Percentiles rank a stretch among this genome's conserved stretches.
These are phyloP conservation scores for Fusarium sp. DNA, from an alignment of 2,329 filamentous ascomycete species.

Conservation along the genomic window DNA sequence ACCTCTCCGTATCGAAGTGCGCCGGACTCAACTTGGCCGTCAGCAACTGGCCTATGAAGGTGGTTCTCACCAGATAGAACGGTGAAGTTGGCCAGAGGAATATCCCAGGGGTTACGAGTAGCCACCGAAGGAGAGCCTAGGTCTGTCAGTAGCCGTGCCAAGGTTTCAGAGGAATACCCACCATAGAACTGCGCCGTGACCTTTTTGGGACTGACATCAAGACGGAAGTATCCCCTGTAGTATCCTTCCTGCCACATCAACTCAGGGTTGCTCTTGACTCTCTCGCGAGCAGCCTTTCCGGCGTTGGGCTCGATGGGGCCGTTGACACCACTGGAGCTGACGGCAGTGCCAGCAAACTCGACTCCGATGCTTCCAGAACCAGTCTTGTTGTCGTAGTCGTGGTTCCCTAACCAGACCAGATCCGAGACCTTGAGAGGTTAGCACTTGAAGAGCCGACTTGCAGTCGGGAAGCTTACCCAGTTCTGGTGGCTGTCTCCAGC, in stretches of 20 bases:
- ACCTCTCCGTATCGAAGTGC: conserved; percentile 62
- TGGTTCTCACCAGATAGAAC: conserved; percentile 72
- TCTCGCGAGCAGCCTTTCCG: conserved; percentile 22
- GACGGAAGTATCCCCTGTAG: conserved; percentile 79
- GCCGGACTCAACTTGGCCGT: conserved; percentile 64
- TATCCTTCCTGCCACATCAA: conserved; percentile 80
- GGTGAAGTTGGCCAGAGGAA: conserved; percentile 77
- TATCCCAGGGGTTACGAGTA: conserved; percentile 71
- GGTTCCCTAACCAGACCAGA: conserved; percentile 67
- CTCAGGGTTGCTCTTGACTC: conserved; percentile 64
- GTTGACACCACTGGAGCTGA: conserved; percentile 48
- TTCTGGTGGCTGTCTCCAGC: conserved; percentile 73
- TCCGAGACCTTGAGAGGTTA: conserved; percentile 68
- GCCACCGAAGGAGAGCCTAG: conserved; percentile 64
- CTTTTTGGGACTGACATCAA: conserved; percentile 67
- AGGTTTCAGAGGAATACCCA: neutral
- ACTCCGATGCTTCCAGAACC: conserved; percentile 69
- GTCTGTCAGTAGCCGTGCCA: neutral
- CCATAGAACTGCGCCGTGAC: conserved; percentile 75
- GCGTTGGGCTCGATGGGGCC: conserved; percentile 60
- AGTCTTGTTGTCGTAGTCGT: conserved; percentile 64
- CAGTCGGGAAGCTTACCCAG: conserved; percentile 5
- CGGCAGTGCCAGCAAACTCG: conserved; percentile 75
- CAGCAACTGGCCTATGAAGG: conserved; percentile 58
- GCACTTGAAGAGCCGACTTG: accelerated